These are phyloP conservation scores for Amphibolis antarctica DNA, from an alignment of 106 monocot genomes.

Conservation along the genomic window DNA sequence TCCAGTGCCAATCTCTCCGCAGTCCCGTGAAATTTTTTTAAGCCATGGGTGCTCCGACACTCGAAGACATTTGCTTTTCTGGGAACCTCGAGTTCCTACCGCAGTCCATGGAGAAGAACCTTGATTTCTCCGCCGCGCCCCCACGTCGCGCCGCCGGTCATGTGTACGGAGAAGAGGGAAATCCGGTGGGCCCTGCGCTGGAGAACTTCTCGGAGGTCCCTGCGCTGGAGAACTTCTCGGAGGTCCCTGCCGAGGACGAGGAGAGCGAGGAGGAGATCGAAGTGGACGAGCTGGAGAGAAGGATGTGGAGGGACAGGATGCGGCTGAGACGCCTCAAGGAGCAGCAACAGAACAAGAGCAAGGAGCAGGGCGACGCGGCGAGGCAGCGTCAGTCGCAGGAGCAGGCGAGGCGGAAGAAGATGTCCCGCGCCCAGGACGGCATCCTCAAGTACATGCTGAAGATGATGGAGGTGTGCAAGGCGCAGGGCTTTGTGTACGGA, in stretches of 20 bases:
- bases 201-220: constrained; percentile 15
- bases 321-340: constrained; percentile 27
- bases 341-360: constrained; percentile 28
- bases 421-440: constrained; percentile 46
- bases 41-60: constrained; percentile 1
- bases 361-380: constrained; percentile 13
- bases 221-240: constrained; percentile 9
- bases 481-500: constrained; percentile 46
- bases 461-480: constrained; percentile 57
- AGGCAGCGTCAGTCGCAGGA: constrained; percentile 44
- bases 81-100: constrained; percentile 13
- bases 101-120: constrained; percentile 5
- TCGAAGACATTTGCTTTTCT: constrained; percentile 16
- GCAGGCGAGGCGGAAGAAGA: constrained; percentile 41
- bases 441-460: constrained; percentile 53
- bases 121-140: not conserved
- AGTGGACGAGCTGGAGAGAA: constrained; percentile 34
- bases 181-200: not conserved
- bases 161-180: constrained; percentile 1
- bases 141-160: not conserved
- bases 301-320: constrained; percentile 41
- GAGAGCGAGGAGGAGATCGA: constrained; percentile 43
- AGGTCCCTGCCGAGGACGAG: constrained; percentile 24
- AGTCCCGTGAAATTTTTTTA: not conserved
- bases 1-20: too few relatives aligned